Evolutionary conservation across 1,284 basidiomycete genomes (phyloP).

Genomic region (Butyriboletus appendiculatus): DNA sequence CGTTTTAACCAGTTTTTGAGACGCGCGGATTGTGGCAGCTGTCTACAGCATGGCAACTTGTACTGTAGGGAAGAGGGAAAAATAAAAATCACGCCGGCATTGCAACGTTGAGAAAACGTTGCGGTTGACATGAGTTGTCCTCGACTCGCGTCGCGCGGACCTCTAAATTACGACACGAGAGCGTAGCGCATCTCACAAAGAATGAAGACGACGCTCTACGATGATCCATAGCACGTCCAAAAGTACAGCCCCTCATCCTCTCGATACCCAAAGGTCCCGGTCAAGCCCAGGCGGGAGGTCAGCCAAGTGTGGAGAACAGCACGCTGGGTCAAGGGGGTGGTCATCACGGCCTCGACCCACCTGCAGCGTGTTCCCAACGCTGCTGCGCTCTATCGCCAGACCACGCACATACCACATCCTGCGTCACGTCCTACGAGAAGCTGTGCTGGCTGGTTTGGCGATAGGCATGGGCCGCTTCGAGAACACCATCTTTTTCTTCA

Average conservation of each 20-base stretch:
- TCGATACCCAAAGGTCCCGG: too few species aligned
- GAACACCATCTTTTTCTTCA: conserved; percentile 79
- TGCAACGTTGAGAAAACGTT: conserved; percentile 36
- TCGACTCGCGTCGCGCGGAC: conserved; percentile 18
- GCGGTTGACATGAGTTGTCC: conserved; percentile 16
- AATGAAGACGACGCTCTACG: not conserved
- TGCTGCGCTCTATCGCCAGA: not conserved
- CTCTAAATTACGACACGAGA: conserved; percentile 11
- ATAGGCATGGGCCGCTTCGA: conserved; percentile 77
- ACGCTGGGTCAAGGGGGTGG: conserved; percentile 14
- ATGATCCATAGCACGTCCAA: not conserved
- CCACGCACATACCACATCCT: not conserved
- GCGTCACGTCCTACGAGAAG: conserved; percentile 15
- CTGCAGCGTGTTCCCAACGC: conserved; percentile 25
- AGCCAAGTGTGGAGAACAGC: not conserved
- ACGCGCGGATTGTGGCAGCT: conserved; percentile 6
- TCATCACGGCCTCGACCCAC: not conserved
- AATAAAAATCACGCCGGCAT: conserved; percentile 8
- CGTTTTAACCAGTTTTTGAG: conserved; percentile 19
- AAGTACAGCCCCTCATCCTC: not conserved
- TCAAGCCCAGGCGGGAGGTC: too few species aligned
- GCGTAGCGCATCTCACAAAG: not conserved
- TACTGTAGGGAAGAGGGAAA: not conserved
- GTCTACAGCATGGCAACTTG: conserved; percentile 13
- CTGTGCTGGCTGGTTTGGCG: conserved; percentile 25